Conservation (phyloP, 2,329 filamentous ascomycete species). For the Beauveria caledonica region DNA sequence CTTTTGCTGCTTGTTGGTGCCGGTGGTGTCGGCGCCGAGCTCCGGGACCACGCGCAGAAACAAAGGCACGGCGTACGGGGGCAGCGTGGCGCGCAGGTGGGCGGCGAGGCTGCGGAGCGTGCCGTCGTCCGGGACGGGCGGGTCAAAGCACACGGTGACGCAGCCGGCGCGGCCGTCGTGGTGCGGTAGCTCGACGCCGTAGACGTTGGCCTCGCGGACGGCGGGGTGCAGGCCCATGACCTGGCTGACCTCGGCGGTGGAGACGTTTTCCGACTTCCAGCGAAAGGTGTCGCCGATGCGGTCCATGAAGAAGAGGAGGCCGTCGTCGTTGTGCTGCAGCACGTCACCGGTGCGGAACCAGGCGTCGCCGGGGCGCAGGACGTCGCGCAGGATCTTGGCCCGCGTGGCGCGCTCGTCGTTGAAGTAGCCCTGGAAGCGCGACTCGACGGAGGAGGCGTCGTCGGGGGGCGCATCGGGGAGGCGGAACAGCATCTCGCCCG, state of each 20-base stretch:
- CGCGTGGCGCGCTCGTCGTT: slow-evolving; percentile 62
- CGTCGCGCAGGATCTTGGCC: slow-evolving; percentile 65
- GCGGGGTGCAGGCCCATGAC: slow-evolving; percentile 58
- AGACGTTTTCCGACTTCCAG: slow-evolving; percentile 80
- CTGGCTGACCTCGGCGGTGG: slow-evolving; percentile 71
- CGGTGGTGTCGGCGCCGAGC: slow-evolving; percentile 56
- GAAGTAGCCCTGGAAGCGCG: slow-evolving; percentile 75
- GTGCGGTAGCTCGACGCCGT: slow-evolving; percentile 69
- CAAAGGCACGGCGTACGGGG: slow-evolving; percentile 66
- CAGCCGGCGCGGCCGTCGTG: slow-evolving; percentile 83
- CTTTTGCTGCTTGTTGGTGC: slow-evolving; percentile 88
- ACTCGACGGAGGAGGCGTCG: slow-evolving; percentile 39
- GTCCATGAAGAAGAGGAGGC: slow-evolving; percentile 72
- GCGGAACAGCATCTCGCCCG: slow-evolving; percentile 67
- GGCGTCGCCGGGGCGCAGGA: slow-evolving; percentile 67
- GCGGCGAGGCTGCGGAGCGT: slow-evolving; percentile 50
- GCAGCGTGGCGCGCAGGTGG: slow-evolving; percentile 51
- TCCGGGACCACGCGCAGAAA: slow-evolving; percentile 63
- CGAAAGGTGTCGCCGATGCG: slow-evolving; percentile 71
- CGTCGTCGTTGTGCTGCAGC: slow-evolving; percentile 59
- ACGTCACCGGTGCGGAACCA: slow-evolving; percentile 85
- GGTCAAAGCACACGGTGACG: slow-evolving; percentile 54
- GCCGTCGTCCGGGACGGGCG: slow-evolving; percentile 47
- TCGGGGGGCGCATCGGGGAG: slow-evolving; percentile 57
- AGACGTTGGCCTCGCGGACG: slow-evolving; percentile 75